Base-by-base conservation (phyloP, 108 stramenopile species). In the Skeletonema tropicum region DNA sequence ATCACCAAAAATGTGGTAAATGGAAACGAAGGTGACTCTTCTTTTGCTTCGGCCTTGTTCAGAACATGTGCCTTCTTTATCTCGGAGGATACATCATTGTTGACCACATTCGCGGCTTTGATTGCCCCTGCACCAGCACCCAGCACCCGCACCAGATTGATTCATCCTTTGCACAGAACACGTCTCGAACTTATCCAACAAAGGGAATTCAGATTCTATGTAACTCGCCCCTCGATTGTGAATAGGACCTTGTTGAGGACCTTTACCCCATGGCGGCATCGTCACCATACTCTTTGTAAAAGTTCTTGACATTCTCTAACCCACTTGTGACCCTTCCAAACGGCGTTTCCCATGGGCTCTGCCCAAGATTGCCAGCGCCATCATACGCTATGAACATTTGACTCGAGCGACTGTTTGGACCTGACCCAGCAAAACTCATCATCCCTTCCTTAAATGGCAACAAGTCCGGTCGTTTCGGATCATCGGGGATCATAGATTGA, bases 331-430 rank as follows among this genome's bases (percentile, higher is more conserved):
- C 88, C 64, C 85, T 66, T 15, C 91, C 95, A 70, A 96, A 88
- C 0, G 95, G 95, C 13, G 95, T 96, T 69, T 96, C 95, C 92
- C 90, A 91, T 12, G 75, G 70, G 29, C 76, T 82, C 26, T 86
- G 58, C 21, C 93, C 91, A 60, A 92, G 65, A 46, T 70, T 68
- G 26, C 65, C 21, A 10, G 87, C 70, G 21, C 66, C 55, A 25
- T 88, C 87, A 67, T 92, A 90, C 5, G 92, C 86, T 58, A 96
- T 88, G 69, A 96, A 96, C 8, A 96, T 57, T 64, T 96, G 92
- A 49, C 87, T 87, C 2, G 89, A 85, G 5, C 93, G 90, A 35
- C 83, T 83, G 70, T 94, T 87, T 23, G 83, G 76, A 38, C 93
- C 93, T 60, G 70, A 70, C 15, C 92, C 90, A 9, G 87, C 87